Percentiles rank a stretch among this genome's conserved stretches.
Conservation (phyloP, 2,329 filamentous ascomycete genomes). For the Herpomyces periplanetae region DNA sequence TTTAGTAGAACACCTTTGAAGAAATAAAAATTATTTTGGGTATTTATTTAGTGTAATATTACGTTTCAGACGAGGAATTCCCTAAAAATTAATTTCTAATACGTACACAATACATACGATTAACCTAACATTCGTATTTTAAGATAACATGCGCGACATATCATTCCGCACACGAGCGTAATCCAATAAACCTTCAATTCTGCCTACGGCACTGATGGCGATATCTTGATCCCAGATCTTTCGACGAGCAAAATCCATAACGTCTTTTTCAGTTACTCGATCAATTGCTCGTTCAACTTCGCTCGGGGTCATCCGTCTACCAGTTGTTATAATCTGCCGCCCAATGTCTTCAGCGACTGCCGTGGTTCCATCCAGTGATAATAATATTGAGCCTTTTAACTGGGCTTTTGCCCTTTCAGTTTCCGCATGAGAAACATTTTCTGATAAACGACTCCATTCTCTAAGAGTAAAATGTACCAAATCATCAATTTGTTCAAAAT, state of each 20-base stretch:
- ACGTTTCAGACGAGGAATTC: too few species aligned
- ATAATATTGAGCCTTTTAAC: slow-evolving; percentile 86
- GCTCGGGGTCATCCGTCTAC: slow-evolving; percentile 51
- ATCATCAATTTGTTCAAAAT: slow-evolving; percentile 54
- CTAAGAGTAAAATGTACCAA: slow-evolving; percentile 91
- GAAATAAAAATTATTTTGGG: too few species aligned
- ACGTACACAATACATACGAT: background rate
- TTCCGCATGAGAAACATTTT: slow-evolving; percentile 54
- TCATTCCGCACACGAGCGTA: slow-evolving; percentile 43
- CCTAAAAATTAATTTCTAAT: slow-evolving; percentile 6
- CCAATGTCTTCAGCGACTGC: slow-evolving; percentile 93
- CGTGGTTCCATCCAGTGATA: slow-evolving; percentile 86
- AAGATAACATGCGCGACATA: slow-evolving; percentile 33
- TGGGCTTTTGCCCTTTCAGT: slow-evolving; percentile 95
- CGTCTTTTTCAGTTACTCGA: slow-evolving; percentile 64
- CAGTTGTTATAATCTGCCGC: slow-evolving; percentile 88
- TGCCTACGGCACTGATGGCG: slow-evolving; percentile 63
- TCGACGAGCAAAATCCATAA: slow-evolving; percentile 77
- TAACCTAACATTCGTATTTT: slow-evolving; percentile 3
- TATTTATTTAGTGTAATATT: too few species aligned
- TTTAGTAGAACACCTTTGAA: too few species aligned
- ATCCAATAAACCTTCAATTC: slow-evolving; percentile 44
- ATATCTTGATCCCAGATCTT: slow-evolving; percentile 95
- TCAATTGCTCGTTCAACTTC: slow-evolving; percentile 83
- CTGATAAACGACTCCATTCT: slow-evolving; percentile 82